Evolutionary conservation across 495 filamentous ascomycete genomes (phyloP), one percentile per base, ranked within the genome.

Genomic region (Mytilinidion resinicola): DNA sequence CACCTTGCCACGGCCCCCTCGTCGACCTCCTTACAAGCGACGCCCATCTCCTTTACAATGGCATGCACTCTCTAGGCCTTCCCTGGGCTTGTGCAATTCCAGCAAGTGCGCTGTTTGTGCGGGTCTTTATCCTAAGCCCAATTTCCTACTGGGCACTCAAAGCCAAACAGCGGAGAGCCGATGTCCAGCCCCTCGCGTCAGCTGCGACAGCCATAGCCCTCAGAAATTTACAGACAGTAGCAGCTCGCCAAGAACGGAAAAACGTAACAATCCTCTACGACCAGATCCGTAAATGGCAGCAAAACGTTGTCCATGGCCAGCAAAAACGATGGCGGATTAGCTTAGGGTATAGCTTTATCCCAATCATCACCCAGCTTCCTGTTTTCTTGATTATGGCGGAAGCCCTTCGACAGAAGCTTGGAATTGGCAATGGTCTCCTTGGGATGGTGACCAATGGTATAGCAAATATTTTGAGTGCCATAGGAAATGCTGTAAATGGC

Each of bases 331-430:
- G 25, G 25, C 2, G 6, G 6, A 6, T 6, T 30, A 30, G 25
- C 25, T 30, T 30, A 30, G 6, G 3, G 3, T 30, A 30, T 6
- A 6, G 25, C 25, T 30, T 30, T 30, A 6, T 30, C 25, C 25
- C 25, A 30, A 6, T 30, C 25, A 30, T 77, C 14, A 11, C 83
- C 3, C 80, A 85, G 60, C 47, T 91, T 0, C 89, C 89, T 0
- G 64, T 89, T 19, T 95, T 85, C 79, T 63, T 93, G 15, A 62
- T 77, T 11, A 75, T 84, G 34, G 86, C 88, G 59, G 87, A 92
- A 61, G 77, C 78, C 34, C 46, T 95, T 11, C 72, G 90, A 21
- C 73, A 75, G 30, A 82, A 91, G 77, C 80, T 78, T 53, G 85
- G 84, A 4, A 78, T 73, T 15, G 70, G 74, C 11, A 69, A 66